Evolutionary conservation across 352 stramenopile species (phyloP), one percentile per base, ranked within the genome.

Genomic region (Pythium guiyangense): DNA sequence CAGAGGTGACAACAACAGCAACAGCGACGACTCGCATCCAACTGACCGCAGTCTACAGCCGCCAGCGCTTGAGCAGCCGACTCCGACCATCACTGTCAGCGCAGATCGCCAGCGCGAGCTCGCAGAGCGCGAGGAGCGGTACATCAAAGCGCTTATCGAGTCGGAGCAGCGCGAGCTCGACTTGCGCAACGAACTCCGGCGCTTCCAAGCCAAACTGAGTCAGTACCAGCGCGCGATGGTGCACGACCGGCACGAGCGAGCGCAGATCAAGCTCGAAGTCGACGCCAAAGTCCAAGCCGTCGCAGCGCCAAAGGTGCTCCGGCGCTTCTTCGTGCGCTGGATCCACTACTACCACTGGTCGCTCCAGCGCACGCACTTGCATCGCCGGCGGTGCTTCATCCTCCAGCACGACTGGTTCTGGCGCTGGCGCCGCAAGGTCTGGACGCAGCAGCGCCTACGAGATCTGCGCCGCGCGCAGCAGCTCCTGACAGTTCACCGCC

Each of bases 141-240:
- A 90, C 47, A 85, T 92, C 22, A 69, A 74, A 17, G 79, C 79
- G 9, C 54, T 92, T 22, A 92, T 92, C 71, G 74, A 84, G 55
- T 90, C 78, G 0, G 83, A 92, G 54, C 83, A 90, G 29, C 72
- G 79, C 18, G 83, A 92, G 48, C 58, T 92, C 0, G 77, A 90
- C 31, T 59, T 92, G 4, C 70, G 75, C 12, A 85, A 78, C 17
- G 74, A 82, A 31, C 31, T 92, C 2, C 58, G 49, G 4, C 39
- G 25, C 4, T 69, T 87, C 60, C 68, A 77, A 29, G 69, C 64
- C 15, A 80, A 86, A 45, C 48, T 90, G n/a, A 43, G 52, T 5
- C 66, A 67, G 12, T 77, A 78, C 47, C 73, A 86, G 57, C 66
- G 60, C 52, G 63, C 60, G 5, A 44, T 88, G 18, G 49, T 53